Evolutionary conservation across 163 green algal species (phyloP).

Genomic region (Scenedesmus sp.): DNA sequence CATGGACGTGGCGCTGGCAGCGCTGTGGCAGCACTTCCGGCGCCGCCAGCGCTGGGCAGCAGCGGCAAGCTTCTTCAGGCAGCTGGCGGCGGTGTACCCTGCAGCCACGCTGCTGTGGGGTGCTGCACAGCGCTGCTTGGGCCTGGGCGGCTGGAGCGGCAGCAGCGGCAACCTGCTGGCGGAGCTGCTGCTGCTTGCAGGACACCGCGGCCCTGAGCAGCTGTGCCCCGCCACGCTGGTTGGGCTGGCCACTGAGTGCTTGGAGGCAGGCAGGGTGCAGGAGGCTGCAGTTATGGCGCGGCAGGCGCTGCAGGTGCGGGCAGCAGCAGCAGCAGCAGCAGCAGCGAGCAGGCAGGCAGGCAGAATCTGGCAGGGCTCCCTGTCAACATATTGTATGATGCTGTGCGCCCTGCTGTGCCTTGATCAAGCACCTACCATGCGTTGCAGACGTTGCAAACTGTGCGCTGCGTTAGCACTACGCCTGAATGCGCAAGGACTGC

Average conservation of each 20-base stretch:
- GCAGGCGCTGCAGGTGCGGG: slow-evolving; percentile 17
- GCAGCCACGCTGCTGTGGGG: slow-evolving; percentile 31
- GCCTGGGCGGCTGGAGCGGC: background rate
- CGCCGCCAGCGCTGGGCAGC: slow-evolving; percentile 61
- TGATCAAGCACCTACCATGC: too few species aligned
- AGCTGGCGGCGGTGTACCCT: slow-evolving; percentile 20
- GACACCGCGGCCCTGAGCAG: background rate
- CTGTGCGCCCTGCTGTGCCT: background rate
- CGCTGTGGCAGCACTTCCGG: slow-evolving; percentile 66
- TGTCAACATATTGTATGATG: background rate
- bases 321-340: too few species aligned
- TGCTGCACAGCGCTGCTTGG: slow-evolving; percentile 14
- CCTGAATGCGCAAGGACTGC: background rate
- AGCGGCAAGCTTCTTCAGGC: slow-evolving; percentile 63
- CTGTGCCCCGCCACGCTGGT: slow-evolving; percentile 51
- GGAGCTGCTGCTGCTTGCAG: slow-evolving; percentile 23
- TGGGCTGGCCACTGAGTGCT: slow-evolving; percentile 60
- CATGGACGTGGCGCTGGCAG: slow-evolving; percentile 62
- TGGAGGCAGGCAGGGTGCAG: slow-evolving; percentile 55
- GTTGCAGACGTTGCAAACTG: too few species aligned
- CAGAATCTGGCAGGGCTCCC: background rate
- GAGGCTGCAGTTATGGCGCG: slow-evolving; percentile 49
- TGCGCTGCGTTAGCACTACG: too few species aligned
- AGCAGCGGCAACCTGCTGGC: slow-evolving; percentile 27
- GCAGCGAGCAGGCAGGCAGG: background rate